These are phyloP conservation scores for Stachybotrys chlorohalonatus DNA, from an alignment of 2,329 filamentous ascomycete genomes.

Conservation along the genomic window DNA sequence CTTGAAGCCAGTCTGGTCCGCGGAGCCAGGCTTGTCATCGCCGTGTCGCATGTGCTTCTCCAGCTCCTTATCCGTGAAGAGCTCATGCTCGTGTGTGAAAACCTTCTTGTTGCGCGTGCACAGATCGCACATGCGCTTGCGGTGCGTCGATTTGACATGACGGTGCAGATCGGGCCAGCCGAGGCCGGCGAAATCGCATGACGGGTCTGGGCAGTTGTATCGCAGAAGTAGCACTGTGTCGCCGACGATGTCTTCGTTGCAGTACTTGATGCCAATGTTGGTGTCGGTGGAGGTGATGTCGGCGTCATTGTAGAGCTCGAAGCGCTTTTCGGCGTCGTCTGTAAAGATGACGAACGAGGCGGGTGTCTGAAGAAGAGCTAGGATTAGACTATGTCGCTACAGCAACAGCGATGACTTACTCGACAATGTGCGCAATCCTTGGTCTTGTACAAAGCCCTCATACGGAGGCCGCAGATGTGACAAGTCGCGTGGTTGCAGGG, in stretches of 20 bases:
- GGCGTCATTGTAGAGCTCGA: constrained; percentile 65
- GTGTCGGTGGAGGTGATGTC: constrained; percentile 75
- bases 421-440: constrained; percentile 96
- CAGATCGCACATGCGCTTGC: constrained; percentile 84
- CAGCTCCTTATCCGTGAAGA: constrained; percentile 75
- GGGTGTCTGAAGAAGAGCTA: constrained; percentile 43
- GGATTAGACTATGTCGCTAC: not conserved
- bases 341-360: constrained; percentile 85
- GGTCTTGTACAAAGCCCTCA: constrained; percentile 91
- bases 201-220: constrained; percentile 86
- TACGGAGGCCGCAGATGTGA: constrained; percentile 85
- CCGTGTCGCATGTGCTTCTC: constrained; percentile 83
- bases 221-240: constrained; percentile 81
- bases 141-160: constrained; percentile 75
- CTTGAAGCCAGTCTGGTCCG: constrained; percentile 91
- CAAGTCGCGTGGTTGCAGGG: constrained; percentile 96
- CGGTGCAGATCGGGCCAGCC: constrained; percentile 50
- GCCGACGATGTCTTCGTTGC: constrained; percentile 79
- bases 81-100: constrained; percentile 94
- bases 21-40: constrained; percentile 80
- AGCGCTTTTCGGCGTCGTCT: constrained; percentile 71
- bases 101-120: constrained; percentile 94
- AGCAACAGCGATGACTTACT: constrained; percentile 38
- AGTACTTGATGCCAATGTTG: constrained; percentile 86
- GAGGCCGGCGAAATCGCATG: constrained; percentile 73